Conservation (phyloP, 2,329 filamentous ascomycete species). For the Sclerotinia trifoliorum region DNA sequence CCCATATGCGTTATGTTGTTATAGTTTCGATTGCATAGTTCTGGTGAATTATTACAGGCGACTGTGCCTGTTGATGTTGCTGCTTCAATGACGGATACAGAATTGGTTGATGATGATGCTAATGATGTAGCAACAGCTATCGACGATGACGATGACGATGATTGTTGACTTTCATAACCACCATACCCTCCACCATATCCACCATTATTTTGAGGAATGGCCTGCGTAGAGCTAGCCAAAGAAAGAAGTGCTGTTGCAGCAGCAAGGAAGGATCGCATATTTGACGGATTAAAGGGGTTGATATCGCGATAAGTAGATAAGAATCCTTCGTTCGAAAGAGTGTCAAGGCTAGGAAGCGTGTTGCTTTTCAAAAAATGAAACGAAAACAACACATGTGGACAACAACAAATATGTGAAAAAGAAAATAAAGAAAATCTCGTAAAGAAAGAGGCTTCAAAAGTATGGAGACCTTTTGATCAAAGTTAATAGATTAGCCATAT, state of each 20-base stretch:
- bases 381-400: background rate
- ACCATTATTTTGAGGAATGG: conserved; percentile 29
- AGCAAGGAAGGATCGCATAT: conserved; percentile 30
- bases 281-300: background rate
- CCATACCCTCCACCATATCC: conserved; percentile 14
- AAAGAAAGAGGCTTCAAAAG: conserved; percentile 16
- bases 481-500: conserved; percentile 9
- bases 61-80: conserved; percentile 32
- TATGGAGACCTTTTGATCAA: conserved; percentile 10
- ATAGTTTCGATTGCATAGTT: conserved; percentile 69
- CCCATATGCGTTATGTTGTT: conserved; percentile 75
- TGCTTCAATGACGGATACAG: conserved; percentile 26
- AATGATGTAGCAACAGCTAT: conserved; percentile 19
- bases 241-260: conserved; percentile 33
- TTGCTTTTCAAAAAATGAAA: background rate
- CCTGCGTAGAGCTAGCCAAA: conserved; percentile 28
- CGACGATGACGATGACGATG: background rate
- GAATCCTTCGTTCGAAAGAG: background rate
- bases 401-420: conserved; percentile 3
- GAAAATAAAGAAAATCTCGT: background rate
- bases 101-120: conserved; percentile 20
- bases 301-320: background rate
- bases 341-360: background rate
- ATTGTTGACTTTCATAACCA: conserved; percentile 8
- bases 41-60: conserved; percentile 76